phyloP scores from a whole-genome alignment of 2,329 filamentous ascomycete genomes.

The Microcyclosporella mali region DNA sequence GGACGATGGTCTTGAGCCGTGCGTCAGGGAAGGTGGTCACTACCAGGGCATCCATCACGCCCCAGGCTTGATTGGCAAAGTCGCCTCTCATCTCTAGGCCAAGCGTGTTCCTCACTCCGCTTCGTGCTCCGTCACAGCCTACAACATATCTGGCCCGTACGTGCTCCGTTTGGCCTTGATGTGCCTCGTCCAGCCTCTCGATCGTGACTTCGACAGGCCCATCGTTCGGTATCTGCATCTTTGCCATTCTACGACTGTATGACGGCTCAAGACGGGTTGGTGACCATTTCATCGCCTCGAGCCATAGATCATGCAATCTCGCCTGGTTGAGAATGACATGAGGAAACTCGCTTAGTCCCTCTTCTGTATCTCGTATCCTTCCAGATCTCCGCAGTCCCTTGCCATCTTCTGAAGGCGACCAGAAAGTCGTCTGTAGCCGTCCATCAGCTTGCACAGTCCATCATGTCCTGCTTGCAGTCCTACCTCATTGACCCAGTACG shows the following conservation, averaged over 20 bases:
- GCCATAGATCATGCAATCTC: slow-evolving; percentile 53
- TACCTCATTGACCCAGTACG: slow-evolving; percentile 57
- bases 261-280: slow-evolving; percentile 28
- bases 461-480: no score
- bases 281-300: slow-evolving; percentile 30
- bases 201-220: slow-evolving; percentile 51
- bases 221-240: slow-evolving; percentile 20
- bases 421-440: slow-evolving; percentile 45
- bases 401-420: slow-evolving; percentile 57
- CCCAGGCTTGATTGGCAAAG: slow-evolving; percentile 33
- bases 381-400: slow-evolving; percentile 50
- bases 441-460: neutral
- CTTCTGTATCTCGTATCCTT: slow-evolving; percentile 57
- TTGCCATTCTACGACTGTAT: slow-evolving; percentile 23
- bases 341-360: slow-evolving; percentile 57
- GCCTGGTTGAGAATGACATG: slow-evolving; percentile 66
- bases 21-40: slow-evolving; percentile 49
- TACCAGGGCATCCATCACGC: slow-evolving; percentile 31
- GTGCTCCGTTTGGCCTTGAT: slow-evolving; percentile 26
- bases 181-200: slow-evolving; percentile 32
- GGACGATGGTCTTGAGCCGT: slow-evolving; percentile 36
- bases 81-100: slow-evolving; percentile 33
- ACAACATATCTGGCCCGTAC: slow-evolving; percentile 32
- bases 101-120: slow-evolving; percentile 25
- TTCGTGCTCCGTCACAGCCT: slow-evolving; percentile 33